Base-by-base conservation (phyloP, 2,329 filamentous ascomycete genomes). In the Aspergillus awamori region DNA sequence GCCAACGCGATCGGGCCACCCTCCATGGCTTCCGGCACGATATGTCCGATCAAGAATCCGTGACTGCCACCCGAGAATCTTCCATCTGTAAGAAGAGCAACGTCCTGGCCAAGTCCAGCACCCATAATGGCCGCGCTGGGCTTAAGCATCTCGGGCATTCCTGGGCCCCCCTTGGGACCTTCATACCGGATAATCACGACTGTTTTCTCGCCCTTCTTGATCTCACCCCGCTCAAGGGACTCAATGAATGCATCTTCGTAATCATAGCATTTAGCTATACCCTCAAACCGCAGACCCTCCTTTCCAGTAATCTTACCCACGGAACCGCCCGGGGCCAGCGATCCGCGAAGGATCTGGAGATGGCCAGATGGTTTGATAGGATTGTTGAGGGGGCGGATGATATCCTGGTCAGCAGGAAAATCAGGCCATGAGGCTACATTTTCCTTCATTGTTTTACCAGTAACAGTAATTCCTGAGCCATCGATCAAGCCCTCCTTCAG, bases 261-360 rank as follows among this genome's bases (percentile, higher is more conserved):
- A 69, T 90, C 85, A 73, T 86, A 90, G 69, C 86, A 86, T 65
- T 84, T 85, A 3, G 87, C 87, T 67, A 85, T 87, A 51, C 87
- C 87, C 1, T 79, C 82, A 72, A 90, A 90, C 8, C 79, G 73
- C 8, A 84, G 79, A 15, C 87, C 87, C 76, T 90, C 87, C 73
- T 90, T 89, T 24, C 87, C 87, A 1, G 87, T 90, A 70, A 90
- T 90, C 76, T 90, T 90, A 47, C 86, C 87, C 0, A 90, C 87
- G 43, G 81, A 84, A 47, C 87, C 87, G 55, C 84, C 87, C 1
- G 87, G 87, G 4, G 87, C 86, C 33, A 90, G 81, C n/a, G 82
- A 85, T 38, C 87, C 87, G 51, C 86, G 82, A 2, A 90, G 80
- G 66, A 90, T 89, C 74, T 89, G 86, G 64, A 90, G 83, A 67